Conservation (phyloP, 257 asterid genomes). For the Plectranthus barbatus region DNA sequence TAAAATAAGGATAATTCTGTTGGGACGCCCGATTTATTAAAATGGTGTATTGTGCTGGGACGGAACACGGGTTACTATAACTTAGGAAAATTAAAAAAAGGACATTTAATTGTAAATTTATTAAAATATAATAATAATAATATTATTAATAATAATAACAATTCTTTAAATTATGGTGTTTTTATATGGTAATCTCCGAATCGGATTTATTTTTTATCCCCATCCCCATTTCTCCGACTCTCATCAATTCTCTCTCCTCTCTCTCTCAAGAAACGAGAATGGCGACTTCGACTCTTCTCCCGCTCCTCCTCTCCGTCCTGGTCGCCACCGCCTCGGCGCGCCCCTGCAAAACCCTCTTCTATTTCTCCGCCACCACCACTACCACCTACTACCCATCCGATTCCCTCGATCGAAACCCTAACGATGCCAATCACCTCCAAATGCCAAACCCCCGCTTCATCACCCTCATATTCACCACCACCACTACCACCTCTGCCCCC, state of each 20-base stretch:
- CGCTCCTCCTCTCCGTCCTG: conserved; percentile 22
- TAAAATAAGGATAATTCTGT: no score
- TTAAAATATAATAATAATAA: no score
- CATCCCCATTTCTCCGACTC: no score
- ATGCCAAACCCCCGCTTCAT: conserved; percentile 25
- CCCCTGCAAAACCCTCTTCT: conserved; percentile 66
- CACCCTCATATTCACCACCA: conserved; percentile 35
- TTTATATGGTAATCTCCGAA: no score
- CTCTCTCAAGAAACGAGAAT: conserved; percentile 11
- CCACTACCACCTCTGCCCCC: conserved; percentile 17
- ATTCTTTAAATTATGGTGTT: no score
- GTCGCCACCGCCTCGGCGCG: conserved; percentile 39
- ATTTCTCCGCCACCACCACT: conserved; percentile 36
- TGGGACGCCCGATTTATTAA: no score
- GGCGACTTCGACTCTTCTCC: conserved; percentile 29
- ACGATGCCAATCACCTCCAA: conserved; percentile 14
- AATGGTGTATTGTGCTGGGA: no score
- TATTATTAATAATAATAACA: no score
- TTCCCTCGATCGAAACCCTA: conserved; percentile 27
- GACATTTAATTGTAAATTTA: no score
- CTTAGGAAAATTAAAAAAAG: no score
- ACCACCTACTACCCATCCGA: conserved; percentile 18
- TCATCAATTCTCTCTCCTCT: neutral
- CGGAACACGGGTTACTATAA: no score
- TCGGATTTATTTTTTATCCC: no score